Evolutionary conservation across 176 grass and related monocot species (phyloP).

Genomic region (Ensete ventricosum): DNA sequence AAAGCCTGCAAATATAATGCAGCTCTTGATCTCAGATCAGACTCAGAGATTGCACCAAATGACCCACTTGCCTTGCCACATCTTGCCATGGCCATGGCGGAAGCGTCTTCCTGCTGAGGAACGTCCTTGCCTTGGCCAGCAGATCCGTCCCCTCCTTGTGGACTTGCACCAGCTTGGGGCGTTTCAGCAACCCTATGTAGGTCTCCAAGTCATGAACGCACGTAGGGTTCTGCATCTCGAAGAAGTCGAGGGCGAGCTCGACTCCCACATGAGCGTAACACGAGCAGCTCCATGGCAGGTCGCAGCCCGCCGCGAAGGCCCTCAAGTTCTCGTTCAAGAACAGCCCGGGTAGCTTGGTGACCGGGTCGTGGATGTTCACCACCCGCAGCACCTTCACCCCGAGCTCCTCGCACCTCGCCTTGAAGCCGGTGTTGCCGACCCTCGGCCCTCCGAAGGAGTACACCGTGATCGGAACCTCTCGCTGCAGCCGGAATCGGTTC

Average conservation of each 20-base stretch:
- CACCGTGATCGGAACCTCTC: slow-evolving; percentile 45
- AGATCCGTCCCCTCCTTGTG: slow-evolving; percentile 9
- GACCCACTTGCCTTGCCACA: slow-evolving; percentile 55
- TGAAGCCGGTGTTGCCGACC: slow-evolving; percentile 69
- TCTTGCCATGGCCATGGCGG: slow-evolving; percentile 45
- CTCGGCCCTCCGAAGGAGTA: slow-evolving; percentile 80
- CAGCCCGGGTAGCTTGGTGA: slow-evolving; percentile 65
- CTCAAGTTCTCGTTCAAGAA: slow-evolving; percentile 61
- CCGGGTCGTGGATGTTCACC: slow-evolving; percentile 54
- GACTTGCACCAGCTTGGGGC: slow-evolving; percentile 13
- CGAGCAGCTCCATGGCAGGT: slow-evolving; percentile 28
- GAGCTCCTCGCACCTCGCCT: slow-evolving; percentile 61
- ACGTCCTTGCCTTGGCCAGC: slow-evolving; percentile 29
- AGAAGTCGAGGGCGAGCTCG: slow-evolving; percentile 62
- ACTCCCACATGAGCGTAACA: slow-evolving; percentile 84
- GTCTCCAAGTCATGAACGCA: slow-evolving; percentile 68
- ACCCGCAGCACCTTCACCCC: slow-evolving; percentile 74
- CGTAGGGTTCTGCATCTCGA: slow-evolving; percentile 35
- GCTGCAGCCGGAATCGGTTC: slow-evolving; percentile 13
- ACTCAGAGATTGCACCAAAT: slow-evolving; percentile 66
- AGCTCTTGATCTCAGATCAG: not conserved
- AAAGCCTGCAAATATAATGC: not conserved
- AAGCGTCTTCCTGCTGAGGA: slow-evolving; percentile 20
- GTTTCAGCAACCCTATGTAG: slow-evolving; percentile 52
- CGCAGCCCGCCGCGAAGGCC: slow-evolving; percentile 8